A percentile compares a stretch with the other conserved stretches of the same genome.
These are phyloP conservation scores for Colletotrichum aenigma DNA, from an alignment of 2,329 filamentous ascomycete species.

Conservation along the genomic window DNA sequence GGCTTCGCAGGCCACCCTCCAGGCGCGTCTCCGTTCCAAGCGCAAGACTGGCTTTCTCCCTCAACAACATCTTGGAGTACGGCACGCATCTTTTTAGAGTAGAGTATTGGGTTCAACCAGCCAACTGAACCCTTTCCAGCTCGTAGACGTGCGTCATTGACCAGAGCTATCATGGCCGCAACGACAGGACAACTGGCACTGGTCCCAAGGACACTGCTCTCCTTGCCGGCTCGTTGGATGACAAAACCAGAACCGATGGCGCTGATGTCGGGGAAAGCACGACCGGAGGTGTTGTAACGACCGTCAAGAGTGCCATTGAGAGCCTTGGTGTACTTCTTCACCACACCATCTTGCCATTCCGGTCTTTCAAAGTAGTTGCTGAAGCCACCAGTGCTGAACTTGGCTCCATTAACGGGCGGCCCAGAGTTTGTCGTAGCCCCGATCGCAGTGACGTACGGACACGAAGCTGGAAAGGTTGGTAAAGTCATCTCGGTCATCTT, in stretches of 20 bases:
- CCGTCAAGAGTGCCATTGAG: slow-evolving; percentile 46
- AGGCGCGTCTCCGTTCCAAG: slow-evolving; percentile 34
- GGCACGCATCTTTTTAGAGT: slow-evolving; percentile 38
- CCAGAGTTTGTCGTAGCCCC: slow-evolving; percentile 56
- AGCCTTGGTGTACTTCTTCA: slow-evolving; percentile 42
- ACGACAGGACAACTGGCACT: slow-evolving; percentile 60
- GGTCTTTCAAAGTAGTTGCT: slow-evolving; percentile 53
- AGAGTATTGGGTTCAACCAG: slow-evolving; percentile 57
- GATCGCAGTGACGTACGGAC: slow-evolving; percentile 71
- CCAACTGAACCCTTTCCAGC: slow-evolving; percentile 54
- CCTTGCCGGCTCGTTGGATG: slow-evolving; percentile 33
- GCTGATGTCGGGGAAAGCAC: slow-evolving; percentile 56
- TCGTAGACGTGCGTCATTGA: slow-evolving; percentile 58
- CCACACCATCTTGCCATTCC: slow-evolving; percentile 47
- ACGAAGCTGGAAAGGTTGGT: slow-evolving; percentile 68
- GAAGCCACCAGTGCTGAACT: slow-evolving; percentile 58
- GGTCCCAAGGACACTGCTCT: slow-evolving; percentile 42
- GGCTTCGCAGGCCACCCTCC: slow-evolving; percentile 47
- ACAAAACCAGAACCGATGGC: slow-evolving; percentile 63
- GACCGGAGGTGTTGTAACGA: slow-evolving; percentile 48
- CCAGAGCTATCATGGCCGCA: slow-evolving; percentile 56
- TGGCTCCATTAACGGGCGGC: slow-evolving; percentile 43
- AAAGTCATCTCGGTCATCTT: slow-evolving; percentile 58
- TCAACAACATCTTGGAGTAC: slow-evolving; percentile 45
- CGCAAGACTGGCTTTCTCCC: slow-evolving; percentile 46